These are phyloP conservation scores for Nannochloris sp. DNA, from an alignment of 139 green algal genomes.

Conservation along the genomic window DNA sequence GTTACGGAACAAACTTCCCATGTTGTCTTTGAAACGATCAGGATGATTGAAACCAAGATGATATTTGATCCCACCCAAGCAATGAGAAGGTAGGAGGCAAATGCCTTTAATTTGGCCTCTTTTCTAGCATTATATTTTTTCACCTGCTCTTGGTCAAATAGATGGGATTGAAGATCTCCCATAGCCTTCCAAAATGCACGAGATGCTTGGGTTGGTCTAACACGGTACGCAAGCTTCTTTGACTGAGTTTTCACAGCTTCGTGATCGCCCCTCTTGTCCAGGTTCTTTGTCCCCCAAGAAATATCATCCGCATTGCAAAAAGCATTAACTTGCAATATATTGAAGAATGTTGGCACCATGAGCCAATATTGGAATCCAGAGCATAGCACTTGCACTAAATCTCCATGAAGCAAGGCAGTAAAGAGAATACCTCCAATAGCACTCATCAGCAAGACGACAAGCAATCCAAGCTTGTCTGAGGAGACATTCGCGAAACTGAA, in stretches of 20 bases:
- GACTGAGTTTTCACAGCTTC: conserved; percentile 12
- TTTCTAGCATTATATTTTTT: conserved; percentile 11
- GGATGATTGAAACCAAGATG: conserved; percentile 6
- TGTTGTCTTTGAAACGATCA: background rate
- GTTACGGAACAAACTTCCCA: conserved; percentile 12
- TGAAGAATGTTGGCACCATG: conserved; percentile 32
- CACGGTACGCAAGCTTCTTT: conserved; percentile 10
- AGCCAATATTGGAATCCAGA: conserved; percentile 34
- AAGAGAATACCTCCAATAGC: conserved; percentile 25
- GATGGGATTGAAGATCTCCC: conserved; percentile 2
- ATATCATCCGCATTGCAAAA: conserved; percentile 40
- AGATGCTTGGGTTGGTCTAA: conserved; percentile 4
- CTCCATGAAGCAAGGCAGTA: conserved; percentile 27
- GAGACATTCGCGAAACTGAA: conserved; percentile 12
- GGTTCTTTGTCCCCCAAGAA: conserved; percentile 37
- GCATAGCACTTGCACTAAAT: conserved; percentile 20
- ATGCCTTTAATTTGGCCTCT: conserved; percentile 7
- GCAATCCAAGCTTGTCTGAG: conserved; percentile 13
- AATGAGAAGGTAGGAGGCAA: conserved; percentile 13
- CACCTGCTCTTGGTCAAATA: conserved; percentile 8
- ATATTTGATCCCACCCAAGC: conserved; percentile 12
- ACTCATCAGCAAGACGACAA: conserved; percentile 19
- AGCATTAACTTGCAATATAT: conserved; percentile 35
- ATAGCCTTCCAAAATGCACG: conserved; percentile 13
- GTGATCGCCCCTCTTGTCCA: conserved; percentile 24